Evolutionary conservation across 2,329 filamentous ascomycete species (phyloP), one percentile per base, ranked within the genome.

Genomic region (Diaporthe sp.): DNA sequence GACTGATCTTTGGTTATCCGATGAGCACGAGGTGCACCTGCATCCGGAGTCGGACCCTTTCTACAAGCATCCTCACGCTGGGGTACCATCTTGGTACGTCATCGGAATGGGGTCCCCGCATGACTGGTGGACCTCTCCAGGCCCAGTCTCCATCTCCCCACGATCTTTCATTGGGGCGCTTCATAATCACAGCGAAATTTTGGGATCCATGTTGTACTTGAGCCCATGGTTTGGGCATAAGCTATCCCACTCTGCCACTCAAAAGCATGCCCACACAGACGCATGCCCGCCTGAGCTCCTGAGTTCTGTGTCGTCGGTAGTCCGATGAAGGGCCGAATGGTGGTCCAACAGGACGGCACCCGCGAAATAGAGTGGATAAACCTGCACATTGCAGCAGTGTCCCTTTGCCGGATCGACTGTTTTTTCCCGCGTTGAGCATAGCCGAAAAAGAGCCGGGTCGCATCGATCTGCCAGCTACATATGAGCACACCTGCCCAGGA

Each of bases 161-260:
- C 44, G 63, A 51, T 51, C n/a, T 51, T 25, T 66, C 22, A 66
- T 66, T 66, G 63, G 44, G 44, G 63, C 63, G 63, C 63, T 51
- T 66, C 25, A n/a, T 10, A 15, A 1, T n/a, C 39, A 35, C 32
- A 37, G 13, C 63, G 15, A 66, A 37, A 51, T 17, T 37, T 37
- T 9, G 30, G 63, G n/a, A 25, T 15, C 25, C 42, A 17, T 12
- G 8, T 4, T 35, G 22, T 13, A 19, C 59, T n/a, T 50, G 13
- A n/a, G 15, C 9, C 30, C 12, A 50, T 35, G 42, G 50, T 35
- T 37, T 51, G 30, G 30, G 30, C 44, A 12, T 13, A 32, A 15
- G 19, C 22, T 25, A 6, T 50, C 19, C 22, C 30, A 15, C 13
- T 30, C 30, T 51, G 44, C 61, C 44, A 51, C 44, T 27, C 63